A percentile compares a stretch with the other conserved stretches of the same genome.
Conservation (phyloP, 768 basidiomycete genomes). For the Solioccasus polychromus region DNA sequence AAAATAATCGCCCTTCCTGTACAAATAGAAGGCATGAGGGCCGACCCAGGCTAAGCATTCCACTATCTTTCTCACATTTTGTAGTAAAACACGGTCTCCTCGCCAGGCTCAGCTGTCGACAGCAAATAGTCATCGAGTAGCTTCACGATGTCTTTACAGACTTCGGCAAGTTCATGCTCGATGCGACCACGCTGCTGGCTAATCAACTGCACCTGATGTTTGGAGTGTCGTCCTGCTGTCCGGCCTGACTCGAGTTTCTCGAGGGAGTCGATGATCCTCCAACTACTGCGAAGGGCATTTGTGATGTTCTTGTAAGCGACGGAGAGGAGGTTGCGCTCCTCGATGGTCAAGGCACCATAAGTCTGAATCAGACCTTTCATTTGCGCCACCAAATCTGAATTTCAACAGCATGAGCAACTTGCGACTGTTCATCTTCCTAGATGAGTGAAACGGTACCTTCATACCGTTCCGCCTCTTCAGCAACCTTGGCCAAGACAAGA, state of each 20-base stretch:
- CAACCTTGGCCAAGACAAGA: slow-evolving; percentile 72
- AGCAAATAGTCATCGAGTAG: slow-evolving; percentile 61
- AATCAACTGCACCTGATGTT: slow-evolving; percentile 59
- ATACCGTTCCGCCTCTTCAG: slow-evolving; percentile 86
- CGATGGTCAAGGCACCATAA: slow-evolving; percentile 69
- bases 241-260: slow-evolving; percentile 57
- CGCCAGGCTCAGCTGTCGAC: slow-evolving; percentile 65
- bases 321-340: slow-evolving; percentile 86
- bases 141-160: slow-evolving; percentile 76
- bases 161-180: slow-evolving; percentile 70
- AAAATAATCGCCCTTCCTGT: slow-evolving; percentile 87
- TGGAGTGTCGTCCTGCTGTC: slow-evolving; percentile 22
- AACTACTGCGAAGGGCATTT: slow-evolving; percentile 77
- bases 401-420: slow-evolving; percentile 19
- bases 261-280: slow-evolving; percentile 76
- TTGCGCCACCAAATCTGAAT: slow-evolving; percentile 68
- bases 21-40: slow-evolving; percentile 7
- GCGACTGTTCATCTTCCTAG: not conserved
- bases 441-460: slow-evolving; percentile 51
- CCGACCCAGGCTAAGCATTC: not conserved
- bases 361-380: slow-evolving; percentile 72
- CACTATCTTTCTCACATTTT: slow-evolving; percentile 62
- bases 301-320: slow-evolving; percentile 91
- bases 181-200: slow-evolving; percentile 71
- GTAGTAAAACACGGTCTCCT: slow-evolving; percentile 86